Conservation (phyloP, 1,139 yeast species). For the Saccharomyces uvarum region DNA sequence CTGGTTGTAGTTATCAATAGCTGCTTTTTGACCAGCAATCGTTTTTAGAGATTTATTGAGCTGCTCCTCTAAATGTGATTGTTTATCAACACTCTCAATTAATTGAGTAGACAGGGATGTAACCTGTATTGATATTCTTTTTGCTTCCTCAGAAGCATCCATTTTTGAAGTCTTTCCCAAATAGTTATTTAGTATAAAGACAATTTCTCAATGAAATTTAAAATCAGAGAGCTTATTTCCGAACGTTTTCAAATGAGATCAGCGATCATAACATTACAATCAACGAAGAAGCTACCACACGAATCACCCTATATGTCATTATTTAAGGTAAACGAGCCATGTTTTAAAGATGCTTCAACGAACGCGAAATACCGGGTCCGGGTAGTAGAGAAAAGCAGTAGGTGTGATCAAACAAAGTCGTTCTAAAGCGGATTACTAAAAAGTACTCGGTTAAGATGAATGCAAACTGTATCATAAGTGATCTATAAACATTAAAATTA, state of each 20-base stretch:
- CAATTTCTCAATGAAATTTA: background rate
- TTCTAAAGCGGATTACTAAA: background rate
- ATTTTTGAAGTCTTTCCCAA: background rate
- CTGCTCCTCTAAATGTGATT: conserved; percentile 43
- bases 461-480: background rate
- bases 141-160: conserved; percentile 29
- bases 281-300: background rate
- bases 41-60: conserved; percentile 25
- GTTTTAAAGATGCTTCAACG: background rate
- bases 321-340: background rate
- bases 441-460: background rate
- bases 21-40: conserved; percentile 17
- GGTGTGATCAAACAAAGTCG: background rate
- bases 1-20: conserved; percentile 12
- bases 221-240: background rate
- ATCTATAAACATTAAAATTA: background rate
- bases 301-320: background rate
- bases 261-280: background rate
- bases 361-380: background rate
- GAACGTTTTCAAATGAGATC: background rate
- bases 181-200: background rate
- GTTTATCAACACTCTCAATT: conserved; percentile 54
- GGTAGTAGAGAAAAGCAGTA: background rate
- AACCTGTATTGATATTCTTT: conserved; percentile 47
- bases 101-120: conserved; percentile 51